A percentile compares a stretch with the other conserved stretches of the same genome.
Conservation (phyloP, 192 early-diverging fungal genomes). For the Phlyctochytrium bullatum region DNA sequence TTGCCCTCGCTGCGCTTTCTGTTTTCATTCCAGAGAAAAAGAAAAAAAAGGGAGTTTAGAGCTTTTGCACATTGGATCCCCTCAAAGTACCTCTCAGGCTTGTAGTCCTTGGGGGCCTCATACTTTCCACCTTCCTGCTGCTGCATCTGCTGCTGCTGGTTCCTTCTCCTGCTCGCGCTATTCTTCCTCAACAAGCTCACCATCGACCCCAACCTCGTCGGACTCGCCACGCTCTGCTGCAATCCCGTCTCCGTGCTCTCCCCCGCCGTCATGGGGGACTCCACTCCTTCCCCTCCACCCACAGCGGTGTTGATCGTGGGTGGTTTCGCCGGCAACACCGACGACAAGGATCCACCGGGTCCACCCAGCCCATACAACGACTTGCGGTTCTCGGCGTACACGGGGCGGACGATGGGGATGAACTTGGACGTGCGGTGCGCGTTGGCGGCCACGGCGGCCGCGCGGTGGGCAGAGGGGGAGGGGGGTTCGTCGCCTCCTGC, state of each 20-base stretch:
- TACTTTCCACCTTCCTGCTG: neutral
- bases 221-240: neutral
- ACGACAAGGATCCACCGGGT: neutral
- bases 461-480: too few relatives aligned
- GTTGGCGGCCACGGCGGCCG: neutral
- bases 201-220: neutral
- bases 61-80: too few relatives aligned
- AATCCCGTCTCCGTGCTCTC: neutral
- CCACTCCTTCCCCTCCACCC: neutral
- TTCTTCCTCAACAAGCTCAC: neutral
- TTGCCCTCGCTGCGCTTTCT: neutral
- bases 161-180: neutral
- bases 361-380: neutral
- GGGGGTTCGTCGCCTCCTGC: too few relatives aligned
- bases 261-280: neutral
- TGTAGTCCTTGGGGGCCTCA: neutral
- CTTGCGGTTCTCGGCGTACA: neutral
- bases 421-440: neutral
- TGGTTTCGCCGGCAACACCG: neutral
- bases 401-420: neutral
- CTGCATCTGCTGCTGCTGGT: neutral
- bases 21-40: too few relatives aligned
- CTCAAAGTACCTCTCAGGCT: neutral
- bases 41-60: too few relatives aligned
- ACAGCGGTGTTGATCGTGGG: too few relatives aligned